Conservation (phyloP, 768 basidiomycete genomes). For the Leucosporidium scottii region DNA sequence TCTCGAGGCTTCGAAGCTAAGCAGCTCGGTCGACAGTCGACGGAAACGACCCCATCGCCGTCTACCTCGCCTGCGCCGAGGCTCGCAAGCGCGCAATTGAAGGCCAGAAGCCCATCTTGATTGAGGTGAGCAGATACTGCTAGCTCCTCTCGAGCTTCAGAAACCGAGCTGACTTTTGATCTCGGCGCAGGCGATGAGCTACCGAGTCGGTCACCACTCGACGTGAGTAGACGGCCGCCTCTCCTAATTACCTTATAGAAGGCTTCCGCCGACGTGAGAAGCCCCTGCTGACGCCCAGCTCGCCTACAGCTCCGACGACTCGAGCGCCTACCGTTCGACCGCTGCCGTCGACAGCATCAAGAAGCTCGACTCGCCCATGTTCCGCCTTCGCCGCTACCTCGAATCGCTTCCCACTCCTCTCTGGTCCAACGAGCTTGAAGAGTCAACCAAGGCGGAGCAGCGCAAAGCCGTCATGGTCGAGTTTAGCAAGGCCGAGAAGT, state of each 20-base stretch:
- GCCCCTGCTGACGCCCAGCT: neutral
- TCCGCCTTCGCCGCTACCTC: constrained; percentile 68
- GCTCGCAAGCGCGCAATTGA: constrained; percentile 65
- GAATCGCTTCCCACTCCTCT: constrained; percentile 53
- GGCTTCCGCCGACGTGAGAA: neutral
- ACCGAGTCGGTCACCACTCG: constrained; percentile 83
- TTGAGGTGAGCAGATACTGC: constrained; percentile 50
- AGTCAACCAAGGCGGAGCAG: constrained; percentile 58
- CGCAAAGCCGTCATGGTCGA: constrained; percentile 69
- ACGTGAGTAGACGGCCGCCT: constrained; percentile 39
- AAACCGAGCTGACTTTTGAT: constrained; percentile 13
- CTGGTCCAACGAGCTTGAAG: constrained; percentile 75
- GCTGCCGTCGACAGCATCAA: constrained; percentile 88
- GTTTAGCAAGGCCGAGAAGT: constrained; percentile 67
- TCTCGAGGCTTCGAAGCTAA: constrained; percentile 37
- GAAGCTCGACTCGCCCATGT: constrained; percentile 49
- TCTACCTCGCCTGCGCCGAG: constrained; percentile 64
- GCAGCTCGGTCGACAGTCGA: constrained; percentile 52
- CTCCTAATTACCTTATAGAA: neutral
- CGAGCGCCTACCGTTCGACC: constrained; percentile 81
- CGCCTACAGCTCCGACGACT: constrained; percentile 83
- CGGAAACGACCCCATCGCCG: constrained; percentile 79
- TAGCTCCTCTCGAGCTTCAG: constrained; percentile 11
- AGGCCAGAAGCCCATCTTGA: constrained; percentile 69
- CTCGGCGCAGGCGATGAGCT: constrained; percentile 11